Evolutionary conservation across 176 grass and related monocot species (phyloP).

Genomic region (Alloteropsis semialata): DNA sequence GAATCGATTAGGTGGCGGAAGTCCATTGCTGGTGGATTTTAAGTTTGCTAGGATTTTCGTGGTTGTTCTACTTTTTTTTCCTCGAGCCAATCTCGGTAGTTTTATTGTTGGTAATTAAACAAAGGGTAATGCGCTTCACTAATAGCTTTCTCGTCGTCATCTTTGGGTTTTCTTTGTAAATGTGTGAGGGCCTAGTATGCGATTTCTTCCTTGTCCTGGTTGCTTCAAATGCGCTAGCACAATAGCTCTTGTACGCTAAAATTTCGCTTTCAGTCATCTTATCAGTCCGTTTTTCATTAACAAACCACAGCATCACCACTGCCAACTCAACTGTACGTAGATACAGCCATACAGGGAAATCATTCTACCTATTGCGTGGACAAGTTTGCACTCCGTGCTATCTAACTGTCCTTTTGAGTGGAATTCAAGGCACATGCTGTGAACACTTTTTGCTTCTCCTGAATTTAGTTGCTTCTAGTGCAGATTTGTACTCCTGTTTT

Average conservation of each 20-base stretch:
- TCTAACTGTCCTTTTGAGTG: constrained; percentile 25
- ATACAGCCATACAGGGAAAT: neutral
- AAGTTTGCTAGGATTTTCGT: neutral
- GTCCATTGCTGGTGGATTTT: neutral
- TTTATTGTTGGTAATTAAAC: neutral
- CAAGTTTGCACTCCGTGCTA: neutral
- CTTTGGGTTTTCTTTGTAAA: neutral
- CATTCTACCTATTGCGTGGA: neutral
- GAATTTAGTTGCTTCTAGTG: neutral
- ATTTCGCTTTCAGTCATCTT: neutral
- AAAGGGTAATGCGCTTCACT: neutral
- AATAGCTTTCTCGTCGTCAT: neutral
- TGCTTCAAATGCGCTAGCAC: too few species aligned
- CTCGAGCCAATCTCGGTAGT: neutral
- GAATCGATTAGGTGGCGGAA: neutral
- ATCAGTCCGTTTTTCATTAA: neutral
- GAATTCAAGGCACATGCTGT: neutral
- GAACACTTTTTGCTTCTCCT: neutral
- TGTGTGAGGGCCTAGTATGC: neutral
- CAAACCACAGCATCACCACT: neutral
- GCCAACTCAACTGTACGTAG: constrained; percentile 24
- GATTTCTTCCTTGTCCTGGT: neutral
- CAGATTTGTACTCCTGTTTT: neutral
- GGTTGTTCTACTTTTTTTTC: neutral
- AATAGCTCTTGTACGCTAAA: neutral